Evolutionary conservation across 2,329 filamentous ascomycete species (phyloP).

Genomic region (Aspergillus versicolor): DNA sequence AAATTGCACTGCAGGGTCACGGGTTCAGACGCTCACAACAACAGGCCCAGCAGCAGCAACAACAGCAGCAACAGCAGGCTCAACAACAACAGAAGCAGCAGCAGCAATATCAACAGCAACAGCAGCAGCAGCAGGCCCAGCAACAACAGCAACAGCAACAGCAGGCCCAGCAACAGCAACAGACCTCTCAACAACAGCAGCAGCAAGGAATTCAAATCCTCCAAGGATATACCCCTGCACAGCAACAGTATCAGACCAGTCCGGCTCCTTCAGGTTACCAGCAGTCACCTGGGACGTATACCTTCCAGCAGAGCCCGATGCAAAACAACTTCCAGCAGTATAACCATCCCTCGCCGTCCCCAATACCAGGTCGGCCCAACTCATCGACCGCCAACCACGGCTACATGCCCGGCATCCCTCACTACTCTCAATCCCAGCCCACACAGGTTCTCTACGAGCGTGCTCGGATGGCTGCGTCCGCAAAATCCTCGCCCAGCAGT

Average conservation of each 20-base stretch:
- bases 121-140: constrained; percentile 28
- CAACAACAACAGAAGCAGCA: constrained; percentile 23
- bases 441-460: constrained; percentile 60
- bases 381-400: constrained; percentile 40
- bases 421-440: constrained; percentile 48
- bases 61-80: constrained; percentile 29
- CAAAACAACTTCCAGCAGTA: constrained; percentile 45
- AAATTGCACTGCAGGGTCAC: constrained; percentile 49
- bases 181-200: constrained; percentile 5
- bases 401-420: constrained; percentile 48
- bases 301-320: constrained; percentile 42
- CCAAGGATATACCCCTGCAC: constrained; percentile 36
- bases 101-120: constrained; percentile 31
- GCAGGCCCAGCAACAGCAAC: constrained; percentile 17
- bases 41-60: constrained; percentile 32
- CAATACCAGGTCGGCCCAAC: constrained; percentile 31
- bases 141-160: constrained; percentile 24
- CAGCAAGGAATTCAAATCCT: constrained; percentile 33
- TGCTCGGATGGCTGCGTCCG: constrained; percentile 55
- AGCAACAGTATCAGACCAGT: constrained; percentile 36
- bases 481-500: constrained; percentile 54
- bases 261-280: constrained; percentile 38
- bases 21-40: constrained; percentile 37
- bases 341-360: constrained; percentile 33
- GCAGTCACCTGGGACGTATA: constrained; percentile 30